A percentile compares a stretch with the other conserved stretches of the same genome.
phyloP scores from a whole-genome alignment of 495 filamentous ascomycete genomes.

The Lasiosphaeris hirsuta region DNA sequence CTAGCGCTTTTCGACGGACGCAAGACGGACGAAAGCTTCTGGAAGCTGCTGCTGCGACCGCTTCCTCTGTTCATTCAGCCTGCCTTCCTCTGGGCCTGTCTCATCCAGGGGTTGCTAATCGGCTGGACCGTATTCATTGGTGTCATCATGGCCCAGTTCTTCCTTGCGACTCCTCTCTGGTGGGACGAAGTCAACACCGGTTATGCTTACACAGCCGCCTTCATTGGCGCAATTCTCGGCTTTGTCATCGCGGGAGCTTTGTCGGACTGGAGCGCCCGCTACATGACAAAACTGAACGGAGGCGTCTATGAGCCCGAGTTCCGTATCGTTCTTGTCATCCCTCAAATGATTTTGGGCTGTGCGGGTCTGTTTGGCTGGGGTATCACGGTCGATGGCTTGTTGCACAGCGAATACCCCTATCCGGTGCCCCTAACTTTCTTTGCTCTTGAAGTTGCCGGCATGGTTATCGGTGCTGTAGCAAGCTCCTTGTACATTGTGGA shows the following conservation, averaged over 20 bases:
- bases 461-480: constrained; percentile 86
- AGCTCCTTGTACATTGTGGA: constrained; percentile 91
- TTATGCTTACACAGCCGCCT: constrained; percentile 85
- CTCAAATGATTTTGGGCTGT: constrained; percentile 73
- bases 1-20: constrained; percentile 76
- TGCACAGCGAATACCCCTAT: constrained; percentile 58
- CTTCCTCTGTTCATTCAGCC: constrained; percentile 71
- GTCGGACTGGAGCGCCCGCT: constrained; percentile 66
- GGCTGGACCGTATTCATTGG: constrained; percentile 96
- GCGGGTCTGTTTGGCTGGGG: constrained; percentile 85
- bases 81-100: constrained; percentile 81
- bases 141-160: constrained; percentile 78
- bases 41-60: constrained; percentile 61
- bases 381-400: constrained; percentile 56
- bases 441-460: constrained; percentile 71
- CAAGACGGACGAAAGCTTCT: constrained; percentile 62
- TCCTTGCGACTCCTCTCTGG: constrained; percentile 73
- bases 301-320: constrained; percentile 93
- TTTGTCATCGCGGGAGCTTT: constrained; percentile 70
- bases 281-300: constrained; percentile 68
- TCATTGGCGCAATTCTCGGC: constrained; percentile 77
- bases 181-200: constrained; percentile 80
- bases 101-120: constrained; percentile 87
- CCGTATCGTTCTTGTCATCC: constrained; percentile 73
- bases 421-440: constrained; percentile 76